Base-by-base conservation (phyloP, 2,329 filamentous ascomycete species). In the Diaporthe australafricana region DNA sequence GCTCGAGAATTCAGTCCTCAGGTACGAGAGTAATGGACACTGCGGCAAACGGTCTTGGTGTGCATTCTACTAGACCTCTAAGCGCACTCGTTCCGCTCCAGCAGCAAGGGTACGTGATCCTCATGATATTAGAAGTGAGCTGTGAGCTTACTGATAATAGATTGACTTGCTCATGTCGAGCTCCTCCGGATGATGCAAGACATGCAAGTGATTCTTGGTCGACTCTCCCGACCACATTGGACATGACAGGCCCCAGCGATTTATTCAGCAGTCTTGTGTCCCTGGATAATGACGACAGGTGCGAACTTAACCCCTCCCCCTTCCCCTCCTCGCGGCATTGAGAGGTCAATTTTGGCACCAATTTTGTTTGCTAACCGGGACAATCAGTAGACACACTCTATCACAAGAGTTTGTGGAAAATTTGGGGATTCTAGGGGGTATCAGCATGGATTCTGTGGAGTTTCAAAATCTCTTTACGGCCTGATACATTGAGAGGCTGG, bases 221-320 rank as follows among this genome's bases (percentile, higher is more conserved):
- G 5, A 38, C 38, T n/a, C 16, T n/a, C 1, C 9, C n/a, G 25
- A 27, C 8, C 38, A 25, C 4, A 11, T 12, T n/a, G 2, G n/a
- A 45, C 5, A 20, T n/a, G 35, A 60, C 38, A 30, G 25, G 17
- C 8, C n/a, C 38, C 25, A 32, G 17, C 2, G 38, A 62, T 62
- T 45, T 62, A 9, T 62, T 62, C 40, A 62, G 38, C 56, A 62
- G 56, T 11, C 56, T 62, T n/a, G 17, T 62, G 16, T 62, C 56
- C 32, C 40, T 62, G 11, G 38, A 32, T 14, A 45, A 62, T 30
- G 56, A 62, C 25, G 56, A 62, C 16, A 62, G 56, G 56, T 62
- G 25, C 8, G 55, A 1, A 17, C 32, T 38, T 14, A 38, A 22
- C 2, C 7, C 14, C 5, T 30, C 9, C 11, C n/a, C 11, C 25